These are phyloP conservation scores for Phascolomyces articulosus DNA, from an alignment of 371 early-diverging fungal genomes.

Conservation along the genomic window DNA sequence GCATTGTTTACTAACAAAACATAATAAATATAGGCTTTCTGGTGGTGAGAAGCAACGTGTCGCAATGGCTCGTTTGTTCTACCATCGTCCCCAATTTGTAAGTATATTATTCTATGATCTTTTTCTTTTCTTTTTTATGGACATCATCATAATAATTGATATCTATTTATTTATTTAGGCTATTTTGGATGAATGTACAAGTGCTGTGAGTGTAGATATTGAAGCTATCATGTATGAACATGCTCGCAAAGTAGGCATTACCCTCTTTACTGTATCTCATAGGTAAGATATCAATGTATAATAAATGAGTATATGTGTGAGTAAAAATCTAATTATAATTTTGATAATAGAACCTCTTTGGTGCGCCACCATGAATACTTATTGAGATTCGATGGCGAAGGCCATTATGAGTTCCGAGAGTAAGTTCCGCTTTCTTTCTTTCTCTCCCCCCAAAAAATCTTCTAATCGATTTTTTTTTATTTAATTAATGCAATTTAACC, in stretches of 20 bases:
- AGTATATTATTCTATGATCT: conserved; percentile 13
- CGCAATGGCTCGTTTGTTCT: conserved; percentile 84
- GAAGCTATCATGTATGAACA: conserved; percentile 86
- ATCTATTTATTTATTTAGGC: conserved; percentile 49
- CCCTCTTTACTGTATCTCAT: conserved; percentile 85
- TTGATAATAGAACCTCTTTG: conserved; percentile 37
- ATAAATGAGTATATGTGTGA: background rate
- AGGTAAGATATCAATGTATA: conserved; percentile 47
- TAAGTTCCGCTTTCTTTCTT: conserved; percentile 21
- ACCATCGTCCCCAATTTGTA: conserved; percentile 84
- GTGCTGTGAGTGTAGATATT: conserved; percentile 84
- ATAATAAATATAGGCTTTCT: conserved; percentile 45
- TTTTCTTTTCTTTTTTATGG: background rate
- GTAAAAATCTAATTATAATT: too few species aligned
- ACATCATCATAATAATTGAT: background rate
- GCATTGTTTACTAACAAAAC: conserved; percentile 10
- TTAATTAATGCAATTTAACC: conserved; percentile 1
- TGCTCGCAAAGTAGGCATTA: conserved; percentile 80
- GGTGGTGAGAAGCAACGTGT: conserved; percentile 85
- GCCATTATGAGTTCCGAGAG: conserved; percentile 77
- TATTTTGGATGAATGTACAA: conserved; percentile 88
- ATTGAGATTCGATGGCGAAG: conserved; percentile 84
- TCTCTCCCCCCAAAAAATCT: too few species aligned
- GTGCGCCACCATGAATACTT: conserved; percentile 81
- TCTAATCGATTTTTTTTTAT: background rate